Evolutionary conservation across 306 rosid species (phyloP).

Genomic region (Cajanus cajan): DNA sequence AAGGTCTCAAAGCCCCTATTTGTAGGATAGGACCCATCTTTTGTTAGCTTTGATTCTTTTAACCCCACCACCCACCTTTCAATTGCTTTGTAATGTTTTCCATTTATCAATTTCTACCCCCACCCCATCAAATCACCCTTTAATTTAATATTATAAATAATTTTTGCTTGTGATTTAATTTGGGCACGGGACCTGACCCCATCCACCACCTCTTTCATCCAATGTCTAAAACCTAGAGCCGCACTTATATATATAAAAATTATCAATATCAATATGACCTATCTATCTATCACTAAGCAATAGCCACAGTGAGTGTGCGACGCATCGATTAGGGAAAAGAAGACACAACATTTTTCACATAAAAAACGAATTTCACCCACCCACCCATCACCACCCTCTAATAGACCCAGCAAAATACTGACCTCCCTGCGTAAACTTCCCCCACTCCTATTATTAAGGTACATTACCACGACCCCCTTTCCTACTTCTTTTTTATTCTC

Average conservation of each 20-base stretch:
- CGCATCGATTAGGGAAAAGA: conserved; percentile 34
- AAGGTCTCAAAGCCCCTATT: background rate
- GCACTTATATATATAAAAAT: conserved; percentile 17
- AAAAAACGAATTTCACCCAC: conserved; percentile 29
- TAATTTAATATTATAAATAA: background rate
- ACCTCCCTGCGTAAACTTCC: conserved; percentile 41
- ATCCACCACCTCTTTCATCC: conserved; percentile 14
- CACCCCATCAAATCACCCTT: background rate
- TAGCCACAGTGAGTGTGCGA: conserved; percentile 18
- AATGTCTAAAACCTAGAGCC: conserved; percentile 41
- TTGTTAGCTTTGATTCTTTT: background rate
- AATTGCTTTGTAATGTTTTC: background rate
- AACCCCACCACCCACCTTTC: conserved; percentile 8
- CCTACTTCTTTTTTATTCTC: conserved; percentile 25
- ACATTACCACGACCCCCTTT: conserved; percentile 43
- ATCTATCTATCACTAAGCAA: conserved; percentile 21
- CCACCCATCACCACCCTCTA: conserved; percentile 21
- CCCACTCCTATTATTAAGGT: conserved; percentile 43
- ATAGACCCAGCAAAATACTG: conserved; percentile 34
- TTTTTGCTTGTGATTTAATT: conserved; percentile 26
- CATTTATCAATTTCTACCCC: background rate
- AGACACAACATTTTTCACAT: conserved; percentile 35
- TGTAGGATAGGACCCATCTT: conserved; percentile 10
- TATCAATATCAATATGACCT: background rate
- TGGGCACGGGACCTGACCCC: conserved; percentile 61